Conservation (phyloP, 768 basidiomycete genomes). For the Clathrus columnatus region DNA sequence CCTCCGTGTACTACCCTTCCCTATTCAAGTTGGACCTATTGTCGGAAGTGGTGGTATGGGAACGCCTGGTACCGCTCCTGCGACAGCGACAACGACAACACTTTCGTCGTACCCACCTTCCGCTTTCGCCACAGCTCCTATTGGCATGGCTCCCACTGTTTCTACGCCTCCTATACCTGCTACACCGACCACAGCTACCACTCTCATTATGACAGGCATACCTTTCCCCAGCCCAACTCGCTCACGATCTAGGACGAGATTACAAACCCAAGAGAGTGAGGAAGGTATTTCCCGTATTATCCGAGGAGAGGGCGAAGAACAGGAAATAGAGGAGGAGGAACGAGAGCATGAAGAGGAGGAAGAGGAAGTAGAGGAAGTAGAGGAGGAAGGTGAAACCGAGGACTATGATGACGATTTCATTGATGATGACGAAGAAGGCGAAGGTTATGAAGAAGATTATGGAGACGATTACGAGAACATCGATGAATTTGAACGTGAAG, state of each 20-base stretch:
- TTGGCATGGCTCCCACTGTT: neutral
- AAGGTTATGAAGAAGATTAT: slow-evolving; percentile 28
- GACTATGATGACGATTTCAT: slow-evolving; percentile 15
- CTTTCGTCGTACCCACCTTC: neutral
- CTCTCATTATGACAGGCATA: neutral
- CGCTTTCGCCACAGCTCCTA: neutral
- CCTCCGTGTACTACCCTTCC: slow-evolving; percentile 5
- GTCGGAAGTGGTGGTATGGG: slow-evolving; percentile 3
- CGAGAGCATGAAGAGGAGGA: slow-evolving; percentile 27
- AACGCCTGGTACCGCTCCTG: neutral
- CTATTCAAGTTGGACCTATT: slow-evolving; percentile 19
- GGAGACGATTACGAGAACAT: slow-evolving; percentile 25
- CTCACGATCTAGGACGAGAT: slow-evolving; percentile 24
- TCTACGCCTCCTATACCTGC: neutral
- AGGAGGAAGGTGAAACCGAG: slow-evolving; percentile 5
- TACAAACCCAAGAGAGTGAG: neutral
- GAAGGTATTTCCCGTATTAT: neutral
- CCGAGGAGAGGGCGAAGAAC: neutral
- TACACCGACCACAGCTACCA: neutral
- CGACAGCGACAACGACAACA: neutral
- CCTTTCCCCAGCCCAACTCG: slow-evolving; percentile 12
- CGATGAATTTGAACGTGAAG: no score
- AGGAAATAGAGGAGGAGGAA: slow-evolving; percentile 20
- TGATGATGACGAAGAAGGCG: slow-evolving; percentile 16
- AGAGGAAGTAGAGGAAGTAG: slow-evolving; percentile 26